A percentile compares a stretch with the other conserved stretches of the same genome.
Conservation (phyloP, 2,329 filamentous ascomycete genomes). For the Diplodia scrobiculata region DNA sequence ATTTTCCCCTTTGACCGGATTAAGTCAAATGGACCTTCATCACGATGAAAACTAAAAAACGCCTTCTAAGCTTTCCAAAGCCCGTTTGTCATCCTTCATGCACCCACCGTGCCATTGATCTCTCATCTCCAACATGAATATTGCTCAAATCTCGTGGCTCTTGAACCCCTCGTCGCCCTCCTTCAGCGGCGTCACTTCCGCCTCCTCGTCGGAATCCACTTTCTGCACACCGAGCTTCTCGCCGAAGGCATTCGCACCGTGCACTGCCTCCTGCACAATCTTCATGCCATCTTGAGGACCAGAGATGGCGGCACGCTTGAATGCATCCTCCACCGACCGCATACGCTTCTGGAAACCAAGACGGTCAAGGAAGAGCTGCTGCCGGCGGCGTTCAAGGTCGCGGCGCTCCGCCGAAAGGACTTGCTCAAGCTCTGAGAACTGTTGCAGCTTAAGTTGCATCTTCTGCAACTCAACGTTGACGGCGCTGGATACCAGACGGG, state of each 20-base stretch:
- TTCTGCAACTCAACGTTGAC: conserved; percentile 95
- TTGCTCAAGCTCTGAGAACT: conserved; percentile 94
- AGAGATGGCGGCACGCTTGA: conserved; percentile 56
- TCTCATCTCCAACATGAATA: neutral
- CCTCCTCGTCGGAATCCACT: conserved; percentile 28
- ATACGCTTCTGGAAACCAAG: conserved; percentile 87
- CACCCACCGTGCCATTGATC: neutral
- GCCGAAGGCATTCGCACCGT: conserved; percentile 25
- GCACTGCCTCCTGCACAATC: conserved; percentile 44
- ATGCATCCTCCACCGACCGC: conserved; percentile 74
- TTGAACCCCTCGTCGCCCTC: conserved; percentile 42
- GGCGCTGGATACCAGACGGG: conserved; percentile 84
- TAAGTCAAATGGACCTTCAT: conserved; percentile 11
- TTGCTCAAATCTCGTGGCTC: conserved; percentile 40
- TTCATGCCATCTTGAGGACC: conserved; percentile 44
- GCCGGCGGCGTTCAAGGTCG: conserved; percentile 86
- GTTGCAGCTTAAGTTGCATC: conserved; percentile 90
- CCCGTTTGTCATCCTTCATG: conserved; percentile 22
- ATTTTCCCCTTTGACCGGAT: conserved; percentile 1
- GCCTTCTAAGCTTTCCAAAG: conserved; percentile 23
- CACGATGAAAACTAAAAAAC: conserved; percentile 20
- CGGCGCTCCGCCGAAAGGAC: conserved; percentile 88
- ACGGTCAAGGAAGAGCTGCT: conserved; percentile 91
- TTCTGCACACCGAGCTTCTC: conserved; percentile 30
- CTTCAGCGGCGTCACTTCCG: conserved; percentile 37